phyloP scores from a whole-genome alignment of 371 early-diverging fungal genomes.

The Actinomortierella ambigua region DNA sequence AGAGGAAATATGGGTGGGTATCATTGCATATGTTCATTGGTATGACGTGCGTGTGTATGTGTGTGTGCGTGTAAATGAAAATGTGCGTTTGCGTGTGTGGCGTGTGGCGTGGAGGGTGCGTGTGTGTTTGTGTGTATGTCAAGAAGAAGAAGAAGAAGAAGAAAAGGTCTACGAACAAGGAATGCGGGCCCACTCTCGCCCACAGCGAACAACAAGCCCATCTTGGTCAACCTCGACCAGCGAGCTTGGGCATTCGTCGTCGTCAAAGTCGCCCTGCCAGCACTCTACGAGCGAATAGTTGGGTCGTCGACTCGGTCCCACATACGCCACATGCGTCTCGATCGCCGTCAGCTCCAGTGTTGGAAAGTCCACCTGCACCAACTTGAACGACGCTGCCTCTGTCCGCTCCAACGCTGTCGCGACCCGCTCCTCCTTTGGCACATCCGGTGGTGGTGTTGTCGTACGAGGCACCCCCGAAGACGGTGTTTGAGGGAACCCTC shows the following conservation, averaged over 20 bases:
- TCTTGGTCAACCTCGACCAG: slow-evolving; percentile 39
- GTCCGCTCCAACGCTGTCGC: slow-evolving; percentile 2
- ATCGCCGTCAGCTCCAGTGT: slow-evolving; percentile 28
- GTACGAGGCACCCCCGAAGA: too few relatives aligned
- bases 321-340: slow-evolving; percentile 33
- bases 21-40: too few relatives aligned
- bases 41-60: too few relatives aligned
- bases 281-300: slow-evolving; percentile 28
- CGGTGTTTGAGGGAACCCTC: too few relatives aligned
- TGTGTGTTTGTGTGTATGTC: too few relatives aligned
- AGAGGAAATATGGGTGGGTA: too few relatives aligned
- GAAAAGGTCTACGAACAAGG: slow-evolving; percentile 15
- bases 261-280: slow-evolving; percentile 36
- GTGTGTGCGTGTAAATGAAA: too few relatives aligned
- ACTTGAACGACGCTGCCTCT: too few relatives aligned
- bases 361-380: slow-evolving; percentile 23
- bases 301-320: slow-evolving; percentile 26
- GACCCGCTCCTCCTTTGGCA: slow-evolving; percentile 10
- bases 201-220: slow-evolving; percentile 37
- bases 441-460: too few relatives aligned
- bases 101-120: too few relatives aligned
- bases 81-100: too few relatives aligned
- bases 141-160: background rate
- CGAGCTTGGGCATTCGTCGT: slow-evolving; percentile 26
- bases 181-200: slow-evolving; percentile 28